Percentiles rank a stretch among this genome's conserved stretches.
These are phyloP conservation scores for Solanum hybrid DNA, from an alignment of 305 asterid species.

Conservation along the genomic window DNA sequence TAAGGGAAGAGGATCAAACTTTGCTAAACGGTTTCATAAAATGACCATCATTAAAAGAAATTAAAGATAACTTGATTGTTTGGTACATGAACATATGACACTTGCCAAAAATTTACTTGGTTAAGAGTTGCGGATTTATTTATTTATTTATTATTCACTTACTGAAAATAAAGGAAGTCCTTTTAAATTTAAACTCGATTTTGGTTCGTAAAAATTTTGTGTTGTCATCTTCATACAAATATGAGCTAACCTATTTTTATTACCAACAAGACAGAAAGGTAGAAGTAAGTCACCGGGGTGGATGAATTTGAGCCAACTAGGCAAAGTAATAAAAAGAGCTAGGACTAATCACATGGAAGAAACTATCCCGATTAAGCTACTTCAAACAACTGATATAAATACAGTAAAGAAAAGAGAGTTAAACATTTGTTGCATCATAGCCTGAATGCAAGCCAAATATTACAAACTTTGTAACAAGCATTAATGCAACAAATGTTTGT, in stretches of 20 bases:
- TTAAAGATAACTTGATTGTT: background rate
- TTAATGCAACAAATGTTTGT: background rate
- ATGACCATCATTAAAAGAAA: background rate
- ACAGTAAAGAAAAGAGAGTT: background rate
- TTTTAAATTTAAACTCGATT: too few species aligned
- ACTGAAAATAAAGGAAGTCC: too few species aligned
- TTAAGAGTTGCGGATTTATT: background rate
- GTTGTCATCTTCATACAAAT: background rate
- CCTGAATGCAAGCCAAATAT: background rate
- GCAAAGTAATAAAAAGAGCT: conserved; percentile 12
- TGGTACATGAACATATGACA: background rate
- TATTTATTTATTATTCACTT: too few species aligned
- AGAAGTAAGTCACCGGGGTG: conserved; percentile 13
- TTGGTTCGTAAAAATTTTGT: background rate
- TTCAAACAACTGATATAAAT: background rate
- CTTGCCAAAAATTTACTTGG: background rate
- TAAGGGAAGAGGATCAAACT: background rate
- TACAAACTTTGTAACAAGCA: background rate
- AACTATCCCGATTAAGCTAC: background rate
- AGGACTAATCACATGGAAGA: conserved; percentile 30
- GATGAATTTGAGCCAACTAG: conserved; percentile 47
- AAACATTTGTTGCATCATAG: background rate
- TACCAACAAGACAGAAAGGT: background rate
- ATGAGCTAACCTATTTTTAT: background rate
- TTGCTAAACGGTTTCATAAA: background rate